Base-by-base conservation (phyloP, 1,139 yeast species). In the Kodamaea anthophila region DNA sequence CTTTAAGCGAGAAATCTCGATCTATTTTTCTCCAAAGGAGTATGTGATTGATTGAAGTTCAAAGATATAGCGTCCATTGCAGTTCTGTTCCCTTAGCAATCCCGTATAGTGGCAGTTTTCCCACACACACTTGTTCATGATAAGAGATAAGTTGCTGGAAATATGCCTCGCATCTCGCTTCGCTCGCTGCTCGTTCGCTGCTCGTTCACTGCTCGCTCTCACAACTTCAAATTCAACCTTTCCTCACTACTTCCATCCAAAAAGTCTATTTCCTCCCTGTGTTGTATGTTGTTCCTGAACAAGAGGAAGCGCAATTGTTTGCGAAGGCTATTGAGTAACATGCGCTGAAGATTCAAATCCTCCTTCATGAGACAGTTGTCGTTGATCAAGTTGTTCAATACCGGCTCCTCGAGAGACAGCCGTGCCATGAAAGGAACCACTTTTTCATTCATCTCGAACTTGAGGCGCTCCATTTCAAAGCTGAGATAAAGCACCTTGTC, bases 291-390 rank as follows among this genome's bases (percentile, higher is more conserved):
- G 33, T 72, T 55, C 12, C 66, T 58, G 38, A 70, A 60, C 32
- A 70, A 38, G 38, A 71, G 49, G 38, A 65, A 71, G 36, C 71
- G 77, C 18, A 72, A 48, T 39, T 72, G 78, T 38, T 72, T 74
- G 24, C 77, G 47, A 20, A 72, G 44, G 34, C 72, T 65, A 41
- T 61, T 65, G 23, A 73, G 52, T 30, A 65, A 52, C 38, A 65
- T 51, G 29, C 75, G 42, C 36, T 71, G 77, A 29, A 60, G 45
- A 37, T 60, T 67, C 42, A 72, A 39, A 35, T 72, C 77, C 29
- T 72, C 77, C 33, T 65, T 58, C 55, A 71, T 54, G 44, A 62
- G 57, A 24, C 60, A 55, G 36, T 57, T 68, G 29, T 70, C 76
- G 35, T 53, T 61, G 5, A 65, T 61, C 28, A 71, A 44, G 13